Conservation (phyloP, 1,284 basidiomycete genomes). For the Moesziomyces parantarcticus region DNA sequence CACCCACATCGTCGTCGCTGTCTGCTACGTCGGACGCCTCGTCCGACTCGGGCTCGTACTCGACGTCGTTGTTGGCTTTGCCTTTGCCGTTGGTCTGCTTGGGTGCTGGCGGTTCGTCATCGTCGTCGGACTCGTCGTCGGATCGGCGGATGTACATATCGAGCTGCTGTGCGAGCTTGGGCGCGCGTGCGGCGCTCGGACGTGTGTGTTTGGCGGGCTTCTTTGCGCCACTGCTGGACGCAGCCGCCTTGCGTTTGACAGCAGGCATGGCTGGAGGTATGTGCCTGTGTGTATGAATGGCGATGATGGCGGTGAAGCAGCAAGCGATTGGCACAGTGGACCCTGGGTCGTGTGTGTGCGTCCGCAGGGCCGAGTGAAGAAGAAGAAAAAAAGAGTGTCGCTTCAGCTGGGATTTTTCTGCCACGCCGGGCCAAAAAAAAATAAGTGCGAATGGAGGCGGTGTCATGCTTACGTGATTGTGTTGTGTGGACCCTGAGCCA, state of each 20-base stretch:
- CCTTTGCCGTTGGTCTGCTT: not conserved
- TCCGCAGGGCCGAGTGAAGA: not conserved
- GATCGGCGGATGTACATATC: slow-evolving; percentile 43
- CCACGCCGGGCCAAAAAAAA: not conserved
- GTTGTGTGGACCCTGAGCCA: not conserved
- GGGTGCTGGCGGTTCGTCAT: not conserved
- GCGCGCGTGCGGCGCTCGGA: not conserved
- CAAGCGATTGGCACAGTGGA: not conserved
- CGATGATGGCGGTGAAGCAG: not conserved
- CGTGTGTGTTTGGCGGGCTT: not conserved
- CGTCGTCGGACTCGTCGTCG: slow-evolving; percentile 22
- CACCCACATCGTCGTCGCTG: slow-evolving; percentile 2
- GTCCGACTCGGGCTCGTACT: slow-evolving; percentile 35
- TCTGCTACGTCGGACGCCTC: slow-evolving; percentile 36
- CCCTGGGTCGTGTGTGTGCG: not conserved
- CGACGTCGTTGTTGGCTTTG: not conserved
- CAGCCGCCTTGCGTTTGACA: slow-evolving; percentile 27
- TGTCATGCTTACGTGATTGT: slow-evolving; percentile 35
- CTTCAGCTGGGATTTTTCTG: not conserved
- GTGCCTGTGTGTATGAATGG: not conserved
- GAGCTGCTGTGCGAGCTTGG: slow-evolving; percentile 22
- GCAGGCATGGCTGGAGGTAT: slow-evolving; percentile 16
- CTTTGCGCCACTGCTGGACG: slow-evolving; percentile 3
- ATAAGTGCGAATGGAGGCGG: slow-evolving; percentile 10
- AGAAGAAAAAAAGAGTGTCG: not conserved